These are phyloP conservation scores for Henningerozyma blattae DNA, from an alignment of 805 yeast genomes.

Conservation along the genomic window DNA sequence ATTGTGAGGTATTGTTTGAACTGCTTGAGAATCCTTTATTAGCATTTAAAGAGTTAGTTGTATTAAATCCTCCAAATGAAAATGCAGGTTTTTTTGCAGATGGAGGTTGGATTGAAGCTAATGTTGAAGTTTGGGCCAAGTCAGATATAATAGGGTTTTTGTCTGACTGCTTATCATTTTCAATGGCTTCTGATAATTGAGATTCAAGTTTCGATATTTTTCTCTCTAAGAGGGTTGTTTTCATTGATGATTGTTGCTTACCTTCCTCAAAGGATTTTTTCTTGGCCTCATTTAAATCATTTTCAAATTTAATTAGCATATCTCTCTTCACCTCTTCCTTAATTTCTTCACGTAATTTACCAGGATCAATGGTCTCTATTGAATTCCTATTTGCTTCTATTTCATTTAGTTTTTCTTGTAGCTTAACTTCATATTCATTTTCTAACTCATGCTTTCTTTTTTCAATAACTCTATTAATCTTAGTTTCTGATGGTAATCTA, in stretches of 20 bases:
- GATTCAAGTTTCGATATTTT: constrained; percentile 21
- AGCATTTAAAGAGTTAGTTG: too few species aligned
- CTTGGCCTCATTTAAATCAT: constrained; percentile 8
- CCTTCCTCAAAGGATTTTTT: constrained; percentile 24
- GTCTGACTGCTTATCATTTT: not conserved
- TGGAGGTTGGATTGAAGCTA: not conserved
- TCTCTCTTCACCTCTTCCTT: constrained; percentile 13
- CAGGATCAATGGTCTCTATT: not conserved
- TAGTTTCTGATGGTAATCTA: constrained; percentile 36
- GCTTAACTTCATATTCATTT: constrained; percentile 12
- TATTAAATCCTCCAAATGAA: constrained; percentile 6
- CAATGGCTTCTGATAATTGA: constrained; percentile 4
- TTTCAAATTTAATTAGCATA: constrained; percentile 10
- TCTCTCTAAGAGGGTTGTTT: constrained; percentile 19
- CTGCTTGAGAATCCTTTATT: too few species aligned
- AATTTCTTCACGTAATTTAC: not conserved
- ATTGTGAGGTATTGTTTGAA: not conserved
- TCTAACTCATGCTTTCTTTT: constrained; percentile 23
- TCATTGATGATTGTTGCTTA: constrained; percentile 21
- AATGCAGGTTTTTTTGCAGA: constrained; percentile 7
- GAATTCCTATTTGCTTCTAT: constrained; percentile 3
- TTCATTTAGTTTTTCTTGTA: constrained; percentile 7
- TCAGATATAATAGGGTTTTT: constrained; percentile 2
- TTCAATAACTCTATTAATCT: constrained; percentile 44
- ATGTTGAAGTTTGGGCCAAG: not conserved